Conservation (phyloP, 768 basidiomycete genomes). For the Collybia nuda region DNA sequence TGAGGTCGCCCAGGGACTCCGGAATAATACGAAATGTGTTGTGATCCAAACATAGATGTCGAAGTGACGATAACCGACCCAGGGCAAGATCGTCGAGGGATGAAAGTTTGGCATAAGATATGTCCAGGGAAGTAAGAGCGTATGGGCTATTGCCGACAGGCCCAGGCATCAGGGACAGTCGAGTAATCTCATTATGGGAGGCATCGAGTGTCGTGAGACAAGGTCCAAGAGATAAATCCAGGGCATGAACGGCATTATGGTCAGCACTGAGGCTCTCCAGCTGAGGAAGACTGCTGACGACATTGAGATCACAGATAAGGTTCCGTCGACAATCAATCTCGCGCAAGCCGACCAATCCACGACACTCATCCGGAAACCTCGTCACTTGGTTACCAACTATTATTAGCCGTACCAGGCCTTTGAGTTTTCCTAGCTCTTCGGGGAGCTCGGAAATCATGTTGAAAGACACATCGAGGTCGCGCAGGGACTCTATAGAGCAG, state of each 20-base stretch:
- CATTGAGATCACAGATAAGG: constrained; percentile 70
- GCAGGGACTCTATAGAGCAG: constrained; percentile 67
- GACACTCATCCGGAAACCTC: constrained; percentile 64
- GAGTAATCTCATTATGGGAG: constrained; percentile 88
- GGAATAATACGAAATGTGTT: constrained; percentile 86
- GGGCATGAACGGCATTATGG: constrained; percentile 77
- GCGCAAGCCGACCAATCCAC: constrained; percentile 55
- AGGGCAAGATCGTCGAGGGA: constrained; percentile 76
- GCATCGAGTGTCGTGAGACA: constrained; percentile 66
- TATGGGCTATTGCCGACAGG: constrained; percentile 43
- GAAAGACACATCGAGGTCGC: constrained; percentile 92
- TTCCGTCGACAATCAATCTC: constrained; percentile 88
- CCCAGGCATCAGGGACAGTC: constrained; percentile 59
- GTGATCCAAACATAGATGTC: constrained; percentile 74
- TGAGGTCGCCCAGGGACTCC: constrained; percentile 76
- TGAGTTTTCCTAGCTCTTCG: constrained; percentile 71
- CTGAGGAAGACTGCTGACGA: constrained; percentile 67
- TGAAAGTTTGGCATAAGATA: constrained; percentile 87
- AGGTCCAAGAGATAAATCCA: constrained; percentile 77
- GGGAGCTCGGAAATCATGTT: constrained; percentile 86
- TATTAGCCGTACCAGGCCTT: constrained; percentile 66
- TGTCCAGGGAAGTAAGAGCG: constrained; percentile 74
- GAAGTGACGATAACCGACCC: constrained; percentile 69
- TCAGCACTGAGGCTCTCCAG: constrained; percentile 73
- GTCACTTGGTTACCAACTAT: constrained; percentile 86